Base-by-base conservation (phyloP, 2,329 filamentous ascomycete species). In the Grosmannia serpens region DNA sequence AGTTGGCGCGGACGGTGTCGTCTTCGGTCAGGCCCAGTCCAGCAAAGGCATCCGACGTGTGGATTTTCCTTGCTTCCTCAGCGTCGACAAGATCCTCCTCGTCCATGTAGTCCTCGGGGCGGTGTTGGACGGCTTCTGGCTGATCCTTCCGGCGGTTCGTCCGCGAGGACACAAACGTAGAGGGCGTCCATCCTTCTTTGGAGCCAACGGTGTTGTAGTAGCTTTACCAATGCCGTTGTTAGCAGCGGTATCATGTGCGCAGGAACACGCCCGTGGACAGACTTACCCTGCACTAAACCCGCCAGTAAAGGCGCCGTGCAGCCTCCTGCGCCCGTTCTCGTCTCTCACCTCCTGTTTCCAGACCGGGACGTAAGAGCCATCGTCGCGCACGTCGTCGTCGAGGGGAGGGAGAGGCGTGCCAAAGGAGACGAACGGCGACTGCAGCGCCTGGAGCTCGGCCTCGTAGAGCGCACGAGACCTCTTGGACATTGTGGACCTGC, bases 291-390 rank as follows among this genome's bases (percentile, higher is more conserved):
- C 94, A 76, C 91, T 96, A 75, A 88, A 99, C 33, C 94, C 94
- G 65, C 94, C 94, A 1, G 91, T 96, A 69, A 99, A 99, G 62
- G 94, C 94, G 63, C 94, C 94, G 72, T 99, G 94, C 4, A 99
- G 79, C 57, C 94, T 84, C 73, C 95, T 92, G 65, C 91, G 80
- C 20, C 94, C 94, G 64, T 85, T 85, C 69, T 96, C 94, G 73
- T 99, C 94, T 60, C 87, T 88, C 70, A 95, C 91, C 69, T 96
- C 92, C 76, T 99, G 94, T 75, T 97, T 96, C 91, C 94, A 97
- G n/a, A 96, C 74, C 0, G 94, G 94, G 20, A 96, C 83, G 69
- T 91, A 97, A 47, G 89, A 90, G 62, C 91, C 92, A 75, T 96
- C 89, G 70, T 97, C 91, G 66, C 90, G 86, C 44, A 82, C 78